Evolutionary conservation across 148 eudicot species (phyloP), one percentile per base, ranked within the genome.

Genomic region (Beta vulgaris): DNA sequence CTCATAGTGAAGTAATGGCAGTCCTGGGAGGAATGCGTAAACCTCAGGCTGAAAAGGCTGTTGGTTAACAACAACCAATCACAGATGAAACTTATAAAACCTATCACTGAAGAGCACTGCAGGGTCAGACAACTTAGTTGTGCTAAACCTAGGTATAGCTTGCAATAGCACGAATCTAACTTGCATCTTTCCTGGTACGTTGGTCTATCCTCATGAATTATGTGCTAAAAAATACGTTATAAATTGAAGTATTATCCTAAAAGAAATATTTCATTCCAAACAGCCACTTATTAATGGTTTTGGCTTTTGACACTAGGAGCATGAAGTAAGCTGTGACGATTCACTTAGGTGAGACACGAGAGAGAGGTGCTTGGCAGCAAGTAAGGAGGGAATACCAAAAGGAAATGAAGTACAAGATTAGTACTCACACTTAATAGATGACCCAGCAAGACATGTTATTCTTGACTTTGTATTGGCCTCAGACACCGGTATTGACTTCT

Each of bases 381-480:
- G 57, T 11, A 43, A 53, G 78, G 4, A 64, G 34, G 31, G 31
- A 12, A 12, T 31, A 73, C 16, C 5, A 42, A 53, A 43, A 54
- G 8, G 43, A 53, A 73, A 73, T 1, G 49, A 42, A 35, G 10
- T 6, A 44, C 15, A 57, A 40, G 68, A 31, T 29, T n/a, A 71
- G 26, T 21, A 88, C 98, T 86, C 81, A 94, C 98, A 82, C 79
- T 83, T 92, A 39, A 90, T 46, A 59, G 96, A 88, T 75, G 98
- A 87, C 6, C 98, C 98, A 49, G 97, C 98, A 75, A 95, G 98
- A 78, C 92, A 95, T 79, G 97, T 95, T 42, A 95, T 82, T 83
- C 98, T 86, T 49, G 98, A 92, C 70, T 82, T 88, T 43, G 97
- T 95, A 80, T 83, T 71, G 31, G 81, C 92, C 86, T 90, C 93